phyloP scores from a whole-genome alignment of 352 stramenopile species.

The Phytophthora rubi region DNA sequence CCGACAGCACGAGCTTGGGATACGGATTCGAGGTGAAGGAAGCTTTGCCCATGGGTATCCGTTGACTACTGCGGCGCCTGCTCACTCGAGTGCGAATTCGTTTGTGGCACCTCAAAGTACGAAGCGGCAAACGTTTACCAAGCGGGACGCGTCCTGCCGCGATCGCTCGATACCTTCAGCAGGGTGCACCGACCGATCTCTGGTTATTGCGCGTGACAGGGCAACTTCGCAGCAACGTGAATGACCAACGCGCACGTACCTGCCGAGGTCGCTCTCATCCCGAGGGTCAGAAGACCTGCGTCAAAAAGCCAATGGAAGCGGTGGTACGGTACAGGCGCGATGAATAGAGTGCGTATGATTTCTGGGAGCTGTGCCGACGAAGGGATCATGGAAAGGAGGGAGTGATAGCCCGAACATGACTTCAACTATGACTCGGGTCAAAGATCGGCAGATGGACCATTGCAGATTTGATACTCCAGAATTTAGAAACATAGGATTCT shows the following conservation, averaged over 20 bases:
- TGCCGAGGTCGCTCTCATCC: neutral
- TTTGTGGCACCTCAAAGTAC: conserved; percentile 18
- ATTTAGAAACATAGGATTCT: neutral
- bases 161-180: neutral
- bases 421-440: neutral
- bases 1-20: conserved; percentile 25
- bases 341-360: neutral
- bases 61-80: neutral
- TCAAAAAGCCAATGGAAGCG: neutral
- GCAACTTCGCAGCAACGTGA: neutral
- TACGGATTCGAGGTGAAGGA: conserved; percentile 40
- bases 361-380: neutral
- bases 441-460: neutral
- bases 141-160: neutral
- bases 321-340: neutral
- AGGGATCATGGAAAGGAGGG: neutral
- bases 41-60: conserved; percentile 26
- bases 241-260: neutral
- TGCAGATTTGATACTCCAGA: neutral
- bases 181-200: neutral
- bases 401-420: too few species aligned
- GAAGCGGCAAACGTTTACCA: neutral
- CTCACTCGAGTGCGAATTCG: conserved; percentile 8
- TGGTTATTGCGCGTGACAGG: conserved; percentile 1
- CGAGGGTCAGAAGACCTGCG: neutral